Evolutionary conservation across 2,329 filamentous ascomycete species (phyloP), one percentile per base, ranked within the genome.

Genomic region (Pseudogymnoascus sp.): DNA sequence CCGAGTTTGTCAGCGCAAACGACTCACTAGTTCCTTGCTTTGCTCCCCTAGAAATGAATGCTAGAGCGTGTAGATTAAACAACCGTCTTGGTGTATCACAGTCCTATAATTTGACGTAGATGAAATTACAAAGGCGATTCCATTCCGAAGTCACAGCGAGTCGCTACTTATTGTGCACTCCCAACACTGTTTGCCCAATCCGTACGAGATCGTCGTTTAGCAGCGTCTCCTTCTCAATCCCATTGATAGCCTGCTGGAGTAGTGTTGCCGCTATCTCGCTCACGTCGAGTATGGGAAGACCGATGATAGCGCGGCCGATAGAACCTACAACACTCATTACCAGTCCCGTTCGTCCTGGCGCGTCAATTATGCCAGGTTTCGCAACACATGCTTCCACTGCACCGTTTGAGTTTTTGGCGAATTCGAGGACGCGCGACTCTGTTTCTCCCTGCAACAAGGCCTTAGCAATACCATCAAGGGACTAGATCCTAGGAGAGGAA

Each of bases 151-250:
- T 5, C 13, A 12, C 27, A 12, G 8, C 13, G n/a, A 51, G 27
- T 3, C 21, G 21, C 21, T 21, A 21, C 21, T 21, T 21, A 21
- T 21, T 21, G 21, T 21, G 21, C 21, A 21, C 21, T 21, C 2
- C 21, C 41, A 55, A 33, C 61, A 9, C 61, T n/a, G 36, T 35
- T 42, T 63, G 66, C n/a, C 69, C 77, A 61, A 79, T 76, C 58
- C 72, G 73, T 35, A 67, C 70, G 64, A 81, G 48, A 59, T 83
- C 79, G 1, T 73, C 70, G 51, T 79, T 79, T 59, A 68, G 41
- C 17, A 81, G 65, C 1, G 77, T 73, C 0, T 81, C 79, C 66
- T 78, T 78, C 58, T 78, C 76, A 36, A 81, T 76, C 0, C 81
- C 80, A 31, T 75, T 69, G 0, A 79, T 51, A 0, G 74, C 76